These are phyloP conservation scores for Sclerotinia nivalis DNA, from an alignment of 2,329 filamentous ascomycete genomes.

Conservation along the genomic window DNA sequence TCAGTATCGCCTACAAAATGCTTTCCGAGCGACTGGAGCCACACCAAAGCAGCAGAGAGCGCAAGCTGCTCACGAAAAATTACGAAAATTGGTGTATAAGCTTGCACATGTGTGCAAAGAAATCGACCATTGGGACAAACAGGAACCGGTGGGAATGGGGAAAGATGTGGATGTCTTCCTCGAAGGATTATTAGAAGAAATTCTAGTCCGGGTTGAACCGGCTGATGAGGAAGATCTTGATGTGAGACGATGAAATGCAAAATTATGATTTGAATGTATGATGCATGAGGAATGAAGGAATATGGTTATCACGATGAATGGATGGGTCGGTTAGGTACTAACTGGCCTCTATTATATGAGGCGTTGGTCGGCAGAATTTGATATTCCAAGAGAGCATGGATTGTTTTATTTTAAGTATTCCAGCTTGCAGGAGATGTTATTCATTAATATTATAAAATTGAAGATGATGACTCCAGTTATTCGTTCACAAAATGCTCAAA, in stretches of 20 bases:
- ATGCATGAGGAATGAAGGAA: slow-evolving; percentile 12
- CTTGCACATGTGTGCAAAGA: slow-evolving; percentile 81
- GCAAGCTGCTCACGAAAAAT: slow-evolving; percentile 75
- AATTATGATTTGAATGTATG: slow-evolving; percentile 18
- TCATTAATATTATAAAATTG: slow-evolving; percentile 7
- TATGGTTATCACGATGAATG: slow-evolving; percentile 13
- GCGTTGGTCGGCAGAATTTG: slow-evolving; percentile 24
- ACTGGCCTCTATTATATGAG: slow-evolving; percentile 17
- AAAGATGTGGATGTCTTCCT: slow-evolving; percentile 85
- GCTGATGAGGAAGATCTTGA: slow-evolving; percentile 50
- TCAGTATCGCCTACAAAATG: slow-evolving; percentile 54
- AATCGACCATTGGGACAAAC: slow-evolving; percentile 84
- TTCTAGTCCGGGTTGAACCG: slow-evolving; percentile 87
- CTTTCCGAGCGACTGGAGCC: slow-evolving; percentile 40
- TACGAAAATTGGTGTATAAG: slow-evolving; percentile 79
- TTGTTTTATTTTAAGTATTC: background rate
- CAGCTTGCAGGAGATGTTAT: background rate
- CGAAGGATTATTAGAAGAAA: slow-evolving; percentile 90
- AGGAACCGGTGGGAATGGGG: slow-evolving; percentile 89
- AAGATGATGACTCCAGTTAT: background rate
- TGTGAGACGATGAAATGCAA: slow-evolving; percentile 31
- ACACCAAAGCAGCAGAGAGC: slow-evolving; percentile 68
- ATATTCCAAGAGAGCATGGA: slow-evolving; percentile 4
- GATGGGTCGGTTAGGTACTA: slow-evolving; percentile 21
- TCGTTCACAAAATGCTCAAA: too few relatives aligned